Evolutionary conservation across 2,329 filamentous ascomycete species (phyloP), one percentile per base, ranked within the genome.

Genomic region (Calonectria ilicicola): DNA sequence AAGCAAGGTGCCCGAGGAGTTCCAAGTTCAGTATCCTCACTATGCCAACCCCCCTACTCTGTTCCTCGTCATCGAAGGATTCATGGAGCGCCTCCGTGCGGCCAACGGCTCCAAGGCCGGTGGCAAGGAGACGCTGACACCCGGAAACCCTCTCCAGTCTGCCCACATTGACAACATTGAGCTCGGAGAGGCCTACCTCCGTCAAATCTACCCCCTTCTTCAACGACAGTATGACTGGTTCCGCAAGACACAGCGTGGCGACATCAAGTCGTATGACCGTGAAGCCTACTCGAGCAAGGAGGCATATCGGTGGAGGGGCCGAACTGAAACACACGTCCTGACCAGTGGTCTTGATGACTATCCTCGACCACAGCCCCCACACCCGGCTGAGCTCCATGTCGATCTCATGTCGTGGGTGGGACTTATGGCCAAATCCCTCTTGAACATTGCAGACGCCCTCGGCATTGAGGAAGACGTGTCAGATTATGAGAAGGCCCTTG

Each of bases 311-410:
- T 99, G 97, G 97, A 93, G 95, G 68, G 97, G 97, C 74, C 93
- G 97, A 70, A 97, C 94, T 9, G 91, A 94, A 40, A 91, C 92
- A 60, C 97, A 98, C 82, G 93, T 98, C 74, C 89, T 99, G 62
- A 98, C 97, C 6, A 98, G 95, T 65, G 97, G 97, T 3, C 90
- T 99, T 2, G 97, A 99, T 80, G 97, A 99, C 85, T 99, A 98
- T 82, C 97, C 97, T 63, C 94, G 97, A 62, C 90, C 97, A 10
- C 95, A 98, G 83, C 96, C 97, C 17, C 97, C 97, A 29, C 96
- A 98, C 83, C 96, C 97, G 0, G 96, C 95, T 80, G 97, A 99
- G 90, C 90, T 99, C 63, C 96, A 99, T 83, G 93, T 97, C 35
- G 97, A 99, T 84, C 89, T 98, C 67, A 94, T 99, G 83, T 94